These are phyloP conservation scores for Clohesyomyces aquaticus DNA, from an alignment of 495 filamentous ascomycete genomes.

Conservation along the genomic window DNA sequence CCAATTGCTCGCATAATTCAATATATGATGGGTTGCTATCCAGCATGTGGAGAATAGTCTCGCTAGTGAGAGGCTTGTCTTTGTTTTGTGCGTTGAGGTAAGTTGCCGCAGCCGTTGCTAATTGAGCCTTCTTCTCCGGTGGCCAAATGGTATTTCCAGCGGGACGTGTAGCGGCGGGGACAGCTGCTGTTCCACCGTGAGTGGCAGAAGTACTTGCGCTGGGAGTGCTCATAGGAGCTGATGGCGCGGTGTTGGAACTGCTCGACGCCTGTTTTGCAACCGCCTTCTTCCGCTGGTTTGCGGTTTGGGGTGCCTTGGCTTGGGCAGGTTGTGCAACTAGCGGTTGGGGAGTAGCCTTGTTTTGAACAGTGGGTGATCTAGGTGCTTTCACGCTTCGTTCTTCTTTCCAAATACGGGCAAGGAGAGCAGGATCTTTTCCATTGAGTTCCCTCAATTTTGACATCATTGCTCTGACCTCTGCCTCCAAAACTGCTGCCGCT, in stretches of 20 bases:
- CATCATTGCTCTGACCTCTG: conserved; percentile 47
- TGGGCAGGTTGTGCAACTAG: conserved; percentile 7
- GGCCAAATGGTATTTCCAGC: conserved; percentile 46
- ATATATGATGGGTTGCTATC: conserved; percentile 55
- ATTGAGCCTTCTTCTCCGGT: conserved; percentile 43
- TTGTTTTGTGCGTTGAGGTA: conserved; percentile 45
- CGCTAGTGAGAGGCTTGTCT: conserved; percentile 27
- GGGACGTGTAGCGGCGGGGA: conserved; percentile 1
- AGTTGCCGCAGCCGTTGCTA: conserved; percentile 41
- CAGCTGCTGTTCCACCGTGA: conserved; percentile 15
- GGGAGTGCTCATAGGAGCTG: neutral
- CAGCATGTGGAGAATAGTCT: conserved; percentile 49
- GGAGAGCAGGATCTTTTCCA: conserved; percentile 45
- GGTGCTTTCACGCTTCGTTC: conserved; percentile 41
- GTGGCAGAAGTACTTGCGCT: neutral
- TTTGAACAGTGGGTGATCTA: conserved; percentile 22
- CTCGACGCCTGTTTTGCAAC: neutral
- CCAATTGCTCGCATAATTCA: conserved; percentile 56
- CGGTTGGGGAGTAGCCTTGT: conserved; percentile 22
- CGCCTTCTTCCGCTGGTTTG: conserved; percentile 14
- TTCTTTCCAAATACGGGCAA: conserved; percentile 49
- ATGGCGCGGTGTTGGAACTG: neutral
- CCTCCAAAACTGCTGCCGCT: conserved; percentile 10
- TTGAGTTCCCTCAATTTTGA: conserved; percentile 50
- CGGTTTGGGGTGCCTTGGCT: conserved; percentile 8